Evolutionary conservation across 2,329 filamentous ascomycete genomes (phyloP).

Genomic region (Akanthomyces uredinophilus): DNA sequence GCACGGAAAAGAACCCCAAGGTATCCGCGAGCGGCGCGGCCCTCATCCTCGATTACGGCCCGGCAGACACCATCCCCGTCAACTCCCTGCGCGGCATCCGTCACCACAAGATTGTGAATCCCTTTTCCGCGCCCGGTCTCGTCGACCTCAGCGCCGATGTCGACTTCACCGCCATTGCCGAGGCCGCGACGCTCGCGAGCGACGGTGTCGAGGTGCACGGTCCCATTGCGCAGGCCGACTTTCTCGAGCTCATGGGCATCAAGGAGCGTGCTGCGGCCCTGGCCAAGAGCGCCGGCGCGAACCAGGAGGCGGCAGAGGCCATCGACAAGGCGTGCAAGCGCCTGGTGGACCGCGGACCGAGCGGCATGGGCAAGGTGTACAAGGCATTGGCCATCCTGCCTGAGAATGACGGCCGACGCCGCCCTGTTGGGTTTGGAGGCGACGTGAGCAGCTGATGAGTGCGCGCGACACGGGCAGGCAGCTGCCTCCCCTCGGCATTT

Average conservation of each 20-base stretch:
- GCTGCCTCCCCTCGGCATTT: background rate
- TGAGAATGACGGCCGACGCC: slow-evolving; percentile 65
- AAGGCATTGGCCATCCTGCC: slow-evolving; percentile 90
- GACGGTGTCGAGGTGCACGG: slow-evolving; percentile 86
- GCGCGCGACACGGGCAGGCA: background rate
- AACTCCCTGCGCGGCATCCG: slow-evolving; percentile 90
- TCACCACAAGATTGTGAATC: slow-evolving; percentile 68
- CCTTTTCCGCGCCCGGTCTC: slow-evolving; percentile 72
- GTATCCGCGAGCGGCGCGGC: slow-evolving; percentile 70
- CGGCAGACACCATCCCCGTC: slow-evolving; percentile 68
- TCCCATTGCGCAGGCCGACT: slow-evolving; percentile 78
- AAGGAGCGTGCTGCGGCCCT: slow-evolving; percentile 68
- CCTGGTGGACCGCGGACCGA: slow-evolving; percentile 74
- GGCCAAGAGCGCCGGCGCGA: slow-evolving; percentile 38
- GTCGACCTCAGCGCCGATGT: slow-evolving; percentile 92
- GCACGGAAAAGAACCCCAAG: slow-evolving; percentile 52
- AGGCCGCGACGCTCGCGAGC: slow-evolving; percentile 70
- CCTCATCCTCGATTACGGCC: slow-evolving; percentile 93
- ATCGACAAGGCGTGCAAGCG: slow-evolving; percentile 74
- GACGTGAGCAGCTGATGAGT: slow-evolving; percentile 36
- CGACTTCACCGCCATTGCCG: slow-evolving; percentile 82
- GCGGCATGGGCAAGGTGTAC: slow-evolving; percentile 91
- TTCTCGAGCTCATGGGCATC: slow-evolving; percentile 78
- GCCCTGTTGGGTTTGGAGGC: slow-evolving; percentile 90
- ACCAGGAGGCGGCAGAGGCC: slow-evolving; percentile 47